These are phyloP conservation scores for Taiozyma sp. DNA, from an alignment of 1,139 yeast genomes.

Conservation along the genomic window DNA sequence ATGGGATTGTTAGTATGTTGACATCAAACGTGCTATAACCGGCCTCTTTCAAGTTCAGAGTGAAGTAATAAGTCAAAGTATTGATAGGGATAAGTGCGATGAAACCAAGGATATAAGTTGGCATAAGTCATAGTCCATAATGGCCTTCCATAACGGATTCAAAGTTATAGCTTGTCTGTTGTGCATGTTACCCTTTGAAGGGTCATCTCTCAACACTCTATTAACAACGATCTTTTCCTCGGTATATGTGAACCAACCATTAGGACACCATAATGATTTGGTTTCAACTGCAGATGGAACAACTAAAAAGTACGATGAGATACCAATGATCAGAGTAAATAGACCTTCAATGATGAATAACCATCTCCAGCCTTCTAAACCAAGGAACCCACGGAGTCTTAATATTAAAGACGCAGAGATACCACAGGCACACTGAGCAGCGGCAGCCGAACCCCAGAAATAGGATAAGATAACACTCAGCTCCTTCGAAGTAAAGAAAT, in stretches of 20 bases:
- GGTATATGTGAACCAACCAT: conserved; percentile 61
- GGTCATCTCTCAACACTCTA: conserved; percentile 61
- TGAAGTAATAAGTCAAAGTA: conserved; percentile 45
- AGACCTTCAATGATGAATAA: conserved; percentile 61
- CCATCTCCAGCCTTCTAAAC: conserved; percentile 59
- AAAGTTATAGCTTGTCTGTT: conserved; percentile 49
- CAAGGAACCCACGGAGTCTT: conserved; percentile 35
- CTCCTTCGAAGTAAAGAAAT: conserved; percentile 50
- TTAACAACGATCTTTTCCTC: conserved; percentile 63
- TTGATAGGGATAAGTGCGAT: conserved; percentile 39
- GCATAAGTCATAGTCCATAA: conserved; percentile 55
- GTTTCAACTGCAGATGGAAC: conserved; percentile 57
- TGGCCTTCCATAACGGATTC: conserved; percentile 33
- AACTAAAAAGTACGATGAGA: conserved; percentile 50
- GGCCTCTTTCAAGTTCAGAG: conserved; percentile 44
- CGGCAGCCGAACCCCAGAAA: conserved; percentile 47
- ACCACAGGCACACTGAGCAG: conserved; percentile 36
- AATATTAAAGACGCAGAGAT: conserved; percentile 43
- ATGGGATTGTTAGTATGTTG: conserved; percentile 49
- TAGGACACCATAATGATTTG: conserved; percentile 41
- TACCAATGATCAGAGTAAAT: conserved; percentile 51
- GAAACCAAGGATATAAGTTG: conserved; percentile 47
- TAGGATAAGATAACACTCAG: conserved; percentile 44
- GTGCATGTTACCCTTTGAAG: conserved; percentile 65
- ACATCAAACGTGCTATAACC: conserved; percentile 55